These are phyloP conservation scores for Rubroboletus pulcherrimus DNA, from an alignment of 768 basidiomycete species.

Conservation along the genomic window DNA sequence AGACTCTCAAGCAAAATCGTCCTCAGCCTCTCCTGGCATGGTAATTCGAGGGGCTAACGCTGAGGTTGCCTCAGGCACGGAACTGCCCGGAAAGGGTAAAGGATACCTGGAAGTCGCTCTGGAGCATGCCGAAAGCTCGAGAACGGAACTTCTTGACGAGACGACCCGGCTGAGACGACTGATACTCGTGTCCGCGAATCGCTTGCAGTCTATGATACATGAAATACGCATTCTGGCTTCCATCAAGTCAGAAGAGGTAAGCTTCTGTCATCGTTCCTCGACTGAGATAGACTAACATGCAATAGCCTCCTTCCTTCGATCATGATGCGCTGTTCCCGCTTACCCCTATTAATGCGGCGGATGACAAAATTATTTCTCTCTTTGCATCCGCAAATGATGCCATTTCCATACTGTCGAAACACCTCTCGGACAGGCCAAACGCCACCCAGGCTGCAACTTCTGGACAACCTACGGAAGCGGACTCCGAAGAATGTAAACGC, in stretches of 20 bases:
- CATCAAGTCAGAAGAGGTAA: conserved; percentile 48
- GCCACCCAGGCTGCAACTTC: conserved; percentile 12
- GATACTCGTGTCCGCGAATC: conserved; percentile 60
- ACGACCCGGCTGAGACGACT: conserved; percentile 58
- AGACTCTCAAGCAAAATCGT: conserved; percentile 63
- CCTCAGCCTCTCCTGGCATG: conserved; percentile 45
- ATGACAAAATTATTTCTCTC: conserved; percentile 44
- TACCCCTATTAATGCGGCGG: conserved; percentile 45
- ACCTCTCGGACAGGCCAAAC: conserved; percentile 13
- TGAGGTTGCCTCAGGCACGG: conserved; percentile 42
- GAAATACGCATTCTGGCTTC: conserved; percentile 39
- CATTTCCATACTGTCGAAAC: conserved; percentile 31
- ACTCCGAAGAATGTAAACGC: conserved; percentile 43
- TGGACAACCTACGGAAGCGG: conserved; percentile 20
- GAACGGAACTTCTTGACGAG: conserved; percentile 59
- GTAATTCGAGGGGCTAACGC: conserved; percentile 51
- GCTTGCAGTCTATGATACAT: conserved; percentile 54
- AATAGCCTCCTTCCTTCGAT: conserved; percentile 46
- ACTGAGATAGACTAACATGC: conserved; percentile 7
- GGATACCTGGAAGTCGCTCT: conserved; percentile 63
- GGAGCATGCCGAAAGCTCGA: conserved; percentile 67
- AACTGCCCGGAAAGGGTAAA: conserved; percentile 46
- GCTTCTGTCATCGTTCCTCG: conserved; percentile 11
- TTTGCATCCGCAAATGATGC: conserved; percentile 40
- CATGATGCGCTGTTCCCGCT: conserved; percentile 50